A percentile compares a stretch with the other conserved stretches of the same genome.
These are phyloP conservation scores for Amanita pseudoporphyria DNA, from an alignment of 768 basidiomycete species.

Conservation along the genomic window DNA sequence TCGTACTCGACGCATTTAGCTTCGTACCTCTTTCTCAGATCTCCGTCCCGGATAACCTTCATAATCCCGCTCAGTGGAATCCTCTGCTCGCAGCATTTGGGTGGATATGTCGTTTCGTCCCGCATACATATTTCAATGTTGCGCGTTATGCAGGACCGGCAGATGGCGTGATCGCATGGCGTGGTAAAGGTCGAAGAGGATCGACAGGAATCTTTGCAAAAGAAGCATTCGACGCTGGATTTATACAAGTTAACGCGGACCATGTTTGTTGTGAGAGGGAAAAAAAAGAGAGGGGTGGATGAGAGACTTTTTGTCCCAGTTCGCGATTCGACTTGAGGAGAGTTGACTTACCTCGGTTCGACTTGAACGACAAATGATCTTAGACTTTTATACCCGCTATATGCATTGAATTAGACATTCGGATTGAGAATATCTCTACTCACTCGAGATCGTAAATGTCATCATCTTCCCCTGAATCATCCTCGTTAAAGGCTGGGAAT, in stretches of 20 bases:
- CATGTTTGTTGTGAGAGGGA: neutral
- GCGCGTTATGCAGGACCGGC: slow-evolving; percentile 29
- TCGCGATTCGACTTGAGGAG: neutral
- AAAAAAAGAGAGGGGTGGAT: neutral
- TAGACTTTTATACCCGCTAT: too few species aligned
- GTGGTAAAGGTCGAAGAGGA: slow-evolving; percentile 21
- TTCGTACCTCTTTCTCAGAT: neutral
- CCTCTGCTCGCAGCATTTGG: slow-evolving; percentile 37
- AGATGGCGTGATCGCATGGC: slow-evolving; percentile 39
- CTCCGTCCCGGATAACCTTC: slow-evolving; percentile 7
- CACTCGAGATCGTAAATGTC: neutral
- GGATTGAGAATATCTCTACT: too few species aligned
- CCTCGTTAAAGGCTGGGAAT: neutral
- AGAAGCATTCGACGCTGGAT: slow-evolving; percentile 25
- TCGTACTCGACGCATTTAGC: neutral
- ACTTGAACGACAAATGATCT: neutral
- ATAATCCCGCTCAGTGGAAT: neutral
- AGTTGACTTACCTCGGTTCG: neutral
- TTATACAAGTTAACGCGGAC: neutral
- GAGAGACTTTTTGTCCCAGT: neutral
- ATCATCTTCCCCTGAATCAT: neutral
- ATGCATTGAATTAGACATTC: too few species aligned
- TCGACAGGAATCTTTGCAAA: slow-evolving; percentile 29
- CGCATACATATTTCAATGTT: slow-evolving; percentile 31
- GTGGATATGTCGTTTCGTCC: slow-evolving; percentile 44